Base-by-base conservation (phyloP, 2,329 filamentous ascomycete species). In the Penicillium sp. region DNA sequence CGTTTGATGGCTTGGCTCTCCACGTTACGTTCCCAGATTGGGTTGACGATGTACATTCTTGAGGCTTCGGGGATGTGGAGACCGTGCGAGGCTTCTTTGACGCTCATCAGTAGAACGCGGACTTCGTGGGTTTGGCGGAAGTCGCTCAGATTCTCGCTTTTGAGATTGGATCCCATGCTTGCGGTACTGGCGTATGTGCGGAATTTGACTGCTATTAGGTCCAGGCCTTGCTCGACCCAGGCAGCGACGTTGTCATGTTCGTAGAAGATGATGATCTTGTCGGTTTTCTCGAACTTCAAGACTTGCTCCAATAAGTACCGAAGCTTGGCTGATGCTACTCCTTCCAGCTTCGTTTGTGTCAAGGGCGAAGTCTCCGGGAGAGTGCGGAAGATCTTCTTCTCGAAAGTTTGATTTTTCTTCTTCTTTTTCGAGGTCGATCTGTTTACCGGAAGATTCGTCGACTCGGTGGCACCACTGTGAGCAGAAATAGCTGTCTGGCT, bases 221-320 rank as follows among this genome's bases (percentile, higher is more conserved):
- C 90, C 0, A 97, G 76, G 28, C 85, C 82, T 62, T 89, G 83
- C 0, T 88, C 86, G 34, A 96, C 79, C 69, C 94, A 95, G 67
- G 81, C 95, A 1, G 88, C 90, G 2, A 86, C 78, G 58, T 95
- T 91, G 53, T 93, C 85, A 29, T 86, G 85, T 53, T 95, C 88
- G 65, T 95, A 96, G 66, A 97, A 97, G 9, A 96, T 79, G 45
- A 96, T 81, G 3, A 94, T 93, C 67, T 96, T 95, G 61, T 95
- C 89, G 0, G 77, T 70, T 1, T 75, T 68, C 46, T 93, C 81
- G 53, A 90, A 75, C 45, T 78, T 73, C 5, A 83, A 67, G 12
- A 96, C 82, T 29, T 80, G 77, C 47, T 89, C 84, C 17, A 95
- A 72, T 6, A 96, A 73, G 61, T 96, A 95, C 3, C 86, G 90